Evolutionary conservation across 805 yeast genomes (phyloP).

Genomic region (Jamesozyma spencerorum): DNA sequence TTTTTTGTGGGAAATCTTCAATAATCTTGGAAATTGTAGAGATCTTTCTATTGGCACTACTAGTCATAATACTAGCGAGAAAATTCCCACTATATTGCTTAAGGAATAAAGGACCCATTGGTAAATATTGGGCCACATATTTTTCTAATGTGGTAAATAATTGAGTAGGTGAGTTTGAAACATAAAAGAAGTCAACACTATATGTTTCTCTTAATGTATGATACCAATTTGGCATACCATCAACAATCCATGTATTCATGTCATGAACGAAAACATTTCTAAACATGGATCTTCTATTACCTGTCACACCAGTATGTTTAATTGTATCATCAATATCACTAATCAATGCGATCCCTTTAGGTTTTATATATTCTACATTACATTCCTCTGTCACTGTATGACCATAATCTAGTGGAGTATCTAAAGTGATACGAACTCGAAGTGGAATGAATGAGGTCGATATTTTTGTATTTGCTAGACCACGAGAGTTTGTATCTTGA

Average conservation of each 20-base stretch:
- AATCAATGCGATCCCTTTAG: slow-evolving; percentile 58
- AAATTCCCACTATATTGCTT: slow-evolving; percentile 81
- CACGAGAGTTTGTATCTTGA: slow-evolving; percentile 52
- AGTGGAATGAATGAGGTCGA: slow-evolving; percentile 50
- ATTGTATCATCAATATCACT: slow-evolving; percentile 94
- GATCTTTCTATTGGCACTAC: slow-evolving; percentile 73
- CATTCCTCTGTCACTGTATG: slow-evolving; percentile 10
- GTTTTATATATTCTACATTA: slow-evolving; percentile 13
- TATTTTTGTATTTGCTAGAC: slow-evolving; percentile 51
- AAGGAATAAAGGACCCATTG: slow-evolving; percentile 75
- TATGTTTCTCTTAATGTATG: slow-evolving; percentile 35
- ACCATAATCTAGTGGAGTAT: slow-evolving; percentile 15
- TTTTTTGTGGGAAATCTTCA: slow-evolving; percentile 64
- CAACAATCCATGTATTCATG: slow-evolving; percentile 57
- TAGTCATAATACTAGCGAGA: slow-evolving; percentile 74
- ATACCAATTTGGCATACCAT: slow-evolving; percentile 70
- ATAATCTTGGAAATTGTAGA: slow-evolving; percentile 53
- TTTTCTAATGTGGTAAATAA: slow-evolving; percentile 43
- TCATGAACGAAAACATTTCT: slow-evolving; percentile 66
- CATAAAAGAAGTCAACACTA: slow-evolving; percentile 71
- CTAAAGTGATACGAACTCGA: slow-evolving; percentile 15
- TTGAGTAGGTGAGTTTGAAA: slow-evolving; percentile 94
- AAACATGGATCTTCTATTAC: slow-evolving; percentile 76
- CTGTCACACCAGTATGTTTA: slow-evolving; percentile 80
- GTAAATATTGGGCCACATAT: slow-evolving; percentile 37